Base-by-base conservation (phyloP, 768 basidiomycete species). In the Lentinula aciculospora region DNA sequence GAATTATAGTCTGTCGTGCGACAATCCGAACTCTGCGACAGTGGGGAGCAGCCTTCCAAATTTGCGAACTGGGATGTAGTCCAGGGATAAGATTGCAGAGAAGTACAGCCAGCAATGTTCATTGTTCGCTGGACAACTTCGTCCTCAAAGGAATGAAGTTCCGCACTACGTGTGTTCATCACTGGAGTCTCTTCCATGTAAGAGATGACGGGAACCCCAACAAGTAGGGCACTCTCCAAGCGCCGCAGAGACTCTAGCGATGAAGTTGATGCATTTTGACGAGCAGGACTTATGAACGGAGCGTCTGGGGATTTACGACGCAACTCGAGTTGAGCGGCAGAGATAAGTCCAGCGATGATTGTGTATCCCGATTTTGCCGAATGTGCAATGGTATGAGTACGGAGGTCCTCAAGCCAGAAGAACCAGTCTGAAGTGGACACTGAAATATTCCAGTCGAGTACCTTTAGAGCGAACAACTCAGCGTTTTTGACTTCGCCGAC, bases 331-430 rank as follows among this genome's bases (percentile, higher is more conserved):
- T 53, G 51, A 12, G 51, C 36, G 15, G 36, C 9, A 36, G 2
- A 17, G 9, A 53, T 53, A 7, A 53, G 34, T 2, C 1, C 4
- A 15, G 25, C 21, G 25, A 39, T 36, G 19, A 13, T 53, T 3
- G 23, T 8, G 36, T 25, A 53, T 23, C 19, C 23, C 8, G 32
- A 10, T 7, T 19, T 53, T 13, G 10, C 21, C 17, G 51, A 36
- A 2, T 17, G 34, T 15, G 23, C 19, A 36, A 39, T 21, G 17
- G 46, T 46, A 15, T 58, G 45, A 7, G 21, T 15, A 29, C 36
- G 54, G 31, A 56, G 32, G n/a, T 56, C 54, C 28, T 56, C 54
- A 4, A 56, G 40, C 54, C 54, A 56, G 36, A 47, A 56, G 54
- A 21, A 32, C 46, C 45, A 58, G 6, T 46, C 57, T 50, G 45